A percentile compares a stretch with the other conserved stretches of the same genome.
Evolutionary conservation across 73 alveolate genomes (phyloP).

Genomic region (Paramecium sexaurelia): DNA sequence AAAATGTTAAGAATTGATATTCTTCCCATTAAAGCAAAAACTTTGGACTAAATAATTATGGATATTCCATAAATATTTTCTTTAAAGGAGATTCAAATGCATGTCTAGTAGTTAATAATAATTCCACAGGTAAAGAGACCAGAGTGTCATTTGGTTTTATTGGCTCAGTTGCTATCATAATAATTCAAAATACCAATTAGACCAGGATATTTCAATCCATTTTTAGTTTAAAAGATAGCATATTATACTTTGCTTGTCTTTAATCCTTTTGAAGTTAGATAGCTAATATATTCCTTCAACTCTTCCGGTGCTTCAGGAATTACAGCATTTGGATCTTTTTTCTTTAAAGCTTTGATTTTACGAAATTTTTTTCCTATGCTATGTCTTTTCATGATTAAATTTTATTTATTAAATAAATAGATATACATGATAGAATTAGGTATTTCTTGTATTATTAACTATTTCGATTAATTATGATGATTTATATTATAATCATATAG

Average conservation of each 20-base stretch:
- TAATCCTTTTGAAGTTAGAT: background rate
- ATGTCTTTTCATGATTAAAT: background rate
- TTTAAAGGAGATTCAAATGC: constrained; percentile 33
- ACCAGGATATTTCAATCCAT: constrained; percentile 56
- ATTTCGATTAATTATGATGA: background rate
- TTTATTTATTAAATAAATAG: background rate
- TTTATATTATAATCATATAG: too few relatives aligned
- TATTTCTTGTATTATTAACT: too few relatives aligned
- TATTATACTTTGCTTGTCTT: background rate
- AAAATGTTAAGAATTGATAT: background rate
- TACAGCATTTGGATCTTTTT: background rate
- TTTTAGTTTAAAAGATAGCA: constrained; percentile 45
- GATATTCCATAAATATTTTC: constrained; percentile 12
- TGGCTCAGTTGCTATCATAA: constrained; percentile 24
- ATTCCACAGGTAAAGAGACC: constrained; percentile 28
- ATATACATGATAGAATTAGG: background rate
- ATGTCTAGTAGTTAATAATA: constrained; percentile 23
- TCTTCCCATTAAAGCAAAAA: constrained; percentile 32
- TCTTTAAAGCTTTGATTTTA: background rate
- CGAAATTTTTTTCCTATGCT: background rate
- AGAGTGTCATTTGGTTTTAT: constrained; percentile 35
- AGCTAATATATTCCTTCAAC: background rate
- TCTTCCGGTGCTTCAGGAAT: background rate
- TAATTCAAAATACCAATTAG: background rate
- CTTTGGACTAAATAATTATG: constrained; percentile 5